Conservation (phyloP, 768 basidiomycete species). For the Lanmaoa pseudosensibilis region DNA sequence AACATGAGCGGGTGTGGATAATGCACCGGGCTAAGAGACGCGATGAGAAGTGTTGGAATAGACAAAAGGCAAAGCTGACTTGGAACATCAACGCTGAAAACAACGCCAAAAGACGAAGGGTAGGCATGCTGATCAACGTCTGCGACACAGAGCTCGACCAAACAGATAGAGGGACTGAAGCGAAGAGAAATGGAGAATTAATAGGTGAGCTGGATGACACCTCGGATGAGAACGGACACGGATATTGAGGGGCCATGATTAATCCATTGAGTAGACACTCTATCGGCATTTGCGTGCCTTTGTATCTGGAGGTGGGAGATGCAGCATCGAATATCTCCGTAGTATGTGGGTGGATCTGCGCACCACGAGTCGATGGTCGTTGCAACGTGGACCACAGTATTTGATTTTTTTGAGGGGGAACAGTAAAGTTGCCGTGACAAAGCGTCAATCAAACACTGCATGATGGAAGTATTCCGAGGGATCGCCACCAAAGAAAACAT, state of each 20-base stretch:
- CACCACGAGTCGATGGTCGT: too few relatives aligned
- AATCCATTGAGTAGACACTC: not conserved
- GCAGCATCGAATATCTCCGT: not conserved
- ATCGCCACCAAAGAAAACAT: not conserved
- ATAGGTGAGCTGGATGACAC: not conserved
- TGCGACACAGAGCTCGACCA: not conserved
- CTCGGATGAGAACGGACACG: not conserved
- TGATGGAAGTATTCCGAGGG: not conserved
- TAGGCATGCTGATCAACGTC: not conserved
- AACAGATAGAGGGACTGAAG: not conserved
- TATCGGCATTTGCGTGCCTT: conserved; percentile 6
- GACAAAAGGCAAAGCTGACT: not conserved
- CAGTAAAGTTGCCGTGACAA: not conserved
- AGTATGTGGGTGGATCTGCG: not conserved
- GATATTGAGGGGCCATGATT: conserved; percentile 30
- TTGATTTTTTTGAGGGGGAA: too few relatives aligned
- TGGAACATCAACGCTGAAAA: not conserved
- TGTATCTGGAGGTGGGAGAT: not conserved
- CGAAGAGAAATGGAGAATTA: not conserved
- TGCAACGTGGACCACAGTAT: too few relatives aligned
- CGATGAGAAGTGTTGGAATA: not conserved
- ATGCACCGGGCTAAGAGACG: not conserved
- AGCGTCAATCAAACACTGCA: not conserved
- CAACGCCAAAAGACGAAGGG: not conserved
- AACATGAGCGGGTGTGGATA: not conserved